A percentile compares a stretch with the other conserved stretches of the same genome.
These are phyloP conservation scores for Telopea speciosissima DNA, from an alignment of 177 flowering plant species.

Conservation along the genomic window DNA sequence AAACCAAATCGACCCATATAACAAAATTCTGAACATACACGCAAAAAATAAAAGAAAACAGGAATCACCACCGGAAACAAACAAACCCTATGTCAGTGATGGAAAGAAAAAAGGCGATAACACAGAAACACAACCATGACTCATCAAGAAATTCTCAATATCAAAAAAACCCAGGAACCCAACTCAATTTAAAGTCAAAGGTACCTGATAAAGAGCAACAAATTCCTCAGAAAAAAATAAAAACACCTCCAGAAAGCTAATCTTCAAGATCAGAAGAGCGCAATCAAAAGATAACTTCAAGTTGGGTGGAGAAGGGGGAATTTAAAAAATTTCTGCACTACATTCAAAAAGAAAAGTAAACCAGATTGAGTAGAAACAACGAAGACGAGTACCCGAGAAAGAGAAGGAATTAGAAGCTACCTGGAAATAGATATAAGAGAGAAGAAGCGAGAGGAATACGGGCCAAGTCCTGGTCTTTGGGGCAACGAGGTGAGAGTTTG, in stretches of 20 bases:
- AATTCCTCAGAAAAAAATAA: neutral
- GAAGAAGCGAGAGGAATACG: neutral
- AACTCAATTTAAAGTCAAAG: neutral
- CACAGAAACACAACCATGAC: neutral
- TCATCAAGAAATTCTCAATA: neutral
- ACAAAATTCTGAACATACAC: neutral
- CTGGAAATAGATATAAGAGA: neutral
- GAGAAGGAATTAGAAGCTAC: neutral
- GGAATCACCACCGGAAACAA: neutral
- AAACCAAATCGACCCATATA: neutral
- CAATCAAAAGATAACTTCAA: neutral
- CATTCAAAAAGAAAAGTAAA: neutral
- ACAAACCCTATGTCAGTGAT: neutral
- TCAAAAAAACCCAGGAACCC: slow-evolving; percentile 4
- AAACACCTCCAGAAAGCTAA: neutral
- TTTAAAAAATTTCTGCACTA: neutral
- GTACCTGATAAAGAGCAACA: neutral
- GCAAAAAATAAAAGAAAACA: neutral
- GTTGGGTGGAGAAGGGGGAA: no score
- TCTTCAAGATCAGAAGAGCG: neutral
- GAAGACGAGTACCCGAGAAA: neutral
- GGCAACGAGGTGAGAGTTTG: neutral
- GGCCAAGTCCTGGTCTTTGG: neutral
- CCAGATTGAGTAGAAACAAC: neutral
- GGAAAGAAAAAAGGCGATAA: neutral